Conservation (phyloP, 345 rosid genomes). For the Eutrema yunnanense region DNA sequence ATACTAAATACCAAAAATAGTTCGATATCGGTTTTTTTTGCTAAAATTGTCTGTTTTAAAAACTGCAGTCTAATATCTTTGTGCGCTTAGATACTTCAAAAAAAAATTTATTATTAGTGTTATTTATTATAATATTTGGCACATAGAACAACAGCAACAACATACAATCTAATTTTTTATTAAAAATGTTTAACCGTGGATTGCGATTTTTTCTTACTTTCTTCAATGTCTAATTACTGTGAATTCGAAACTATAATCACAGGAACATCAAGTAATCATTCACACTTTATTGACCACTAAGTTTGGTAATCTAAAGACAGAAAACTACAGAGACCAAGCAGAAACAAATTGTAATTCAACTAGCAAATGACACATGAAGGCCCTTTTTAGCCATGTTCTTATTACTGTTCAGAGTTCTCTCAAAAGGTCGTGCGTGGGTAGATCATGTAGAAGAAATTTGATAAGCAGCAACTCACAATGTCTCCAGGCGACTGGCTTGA, state of each 20-base stretch:
- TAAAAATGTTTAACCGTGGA: no score
- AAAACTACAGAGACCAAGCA: not conserved
- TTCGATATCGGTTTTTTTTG: no score
- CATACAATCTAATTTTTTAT: no score
- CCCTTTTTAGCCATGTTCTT: not conserved
- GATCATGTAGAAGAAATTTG: not conserved
- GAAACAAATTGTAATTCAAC: conserved; percentile 13
- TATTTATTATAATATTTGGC: no score
- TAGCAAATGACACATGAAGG: not conserved
- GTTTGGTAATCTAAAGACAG: not conserved
- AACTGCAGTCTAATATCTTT: no score
- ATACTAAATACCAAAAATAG: no score
- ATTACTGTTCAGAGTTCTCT: not conserved
- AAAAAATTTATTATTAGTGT: no score
- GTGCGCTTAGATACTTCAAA: no score
- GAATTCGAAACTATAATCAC: conserved; percentile 1
- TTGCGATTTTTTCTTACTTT: not conserved
- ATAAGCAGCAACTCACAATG: not conserved
- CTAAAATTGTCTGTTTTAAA: no score
- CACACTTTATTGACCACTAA: conserved; percentile 6
- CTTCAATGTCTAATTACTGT: not conserved
- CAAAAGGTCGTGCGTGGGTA: not conserved
- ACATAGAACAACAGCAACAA: no score
- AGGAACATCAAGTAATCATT: not conserved
- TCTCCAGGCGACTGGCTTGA: not conserved